Conservation (phyloP, 805 yeast species). For the Ogataea paradorogensis region DNA sequence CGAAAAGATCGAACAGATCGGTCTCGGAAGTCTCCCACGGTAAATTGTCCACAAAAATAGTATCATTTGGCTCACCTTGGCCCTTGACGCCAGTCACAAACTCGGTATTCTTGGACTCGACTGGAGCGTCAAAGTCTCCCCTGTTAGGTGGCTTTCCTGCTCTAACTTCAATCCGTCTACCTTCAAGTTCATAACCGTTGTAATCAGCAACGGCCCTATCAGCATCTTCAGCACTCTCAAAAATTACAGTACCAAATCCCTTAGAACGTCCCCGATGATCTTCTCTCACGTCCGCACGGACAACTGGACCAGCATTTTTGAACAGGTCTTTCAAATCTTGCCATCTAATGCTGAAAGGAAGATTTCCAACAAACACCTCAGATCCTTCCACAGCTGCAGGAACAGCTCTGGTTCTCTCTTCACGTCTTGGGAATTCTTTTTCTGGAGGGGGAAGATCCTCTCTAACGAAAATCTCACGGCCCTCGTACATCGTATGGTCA, state of each 20-base stretch:
- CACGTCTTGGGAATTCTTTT: slow-evolving; percentile 32
- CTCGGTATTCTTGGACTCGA: slow-evolving; percentile 40
- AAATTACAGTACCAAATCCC: slow-evolving; percentile 84
- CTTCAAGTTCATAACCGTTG: slow-evolving; percentile 69
- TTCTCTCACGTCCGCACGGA: slow-evolving; percentile 73
- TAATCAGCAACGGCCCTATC: slow-evolving; percentile 64
- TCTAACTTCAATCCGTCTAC: slow-evolving; percentile 77
- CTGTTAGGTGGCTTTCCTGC: slow-evolving; percentile 48
- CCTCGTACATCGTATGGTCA: slow-evolving; percentile 62
- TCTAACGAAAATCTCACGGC: slow-evolving; percentile 83
- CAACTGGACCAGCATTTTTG: slow-evolving; percentile 71
- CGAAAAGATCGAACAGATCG: slow-evolving; percentile 82
- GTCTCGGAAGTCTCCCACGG: slow-evolving; percentile 88
- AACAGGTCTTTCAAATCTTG: slow-evolving; percentile 82
- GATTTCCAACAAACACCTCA: slow-evolving; percentile 75
- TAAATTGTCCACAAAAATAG: slow-evolving; percentile 70
- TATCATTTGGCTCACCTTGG: slow-evolving; percentile 56
- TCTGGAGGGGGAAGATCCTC: slow-evolving; percentile 85
- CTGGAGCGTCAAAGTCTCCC: slow-evolving; percentile 21
- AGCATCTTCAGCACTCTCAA: slow-evolving; percentile 65
- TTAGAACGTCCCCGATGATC: slow-evolving; percentile 72
- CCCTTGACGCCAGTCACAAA: slow-evolving; percentile 68
- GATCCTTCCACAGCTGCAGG: slow-evolving; percentile 29
- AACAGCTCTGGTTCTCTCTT: slow-evolving; percentile 17
- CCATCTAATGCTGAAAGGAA: slow-evolving; percentile 83